Base-by-base conservation (phyloP, 768 basidiomycete genomes). In the Auriculariales sp. region DNA sequence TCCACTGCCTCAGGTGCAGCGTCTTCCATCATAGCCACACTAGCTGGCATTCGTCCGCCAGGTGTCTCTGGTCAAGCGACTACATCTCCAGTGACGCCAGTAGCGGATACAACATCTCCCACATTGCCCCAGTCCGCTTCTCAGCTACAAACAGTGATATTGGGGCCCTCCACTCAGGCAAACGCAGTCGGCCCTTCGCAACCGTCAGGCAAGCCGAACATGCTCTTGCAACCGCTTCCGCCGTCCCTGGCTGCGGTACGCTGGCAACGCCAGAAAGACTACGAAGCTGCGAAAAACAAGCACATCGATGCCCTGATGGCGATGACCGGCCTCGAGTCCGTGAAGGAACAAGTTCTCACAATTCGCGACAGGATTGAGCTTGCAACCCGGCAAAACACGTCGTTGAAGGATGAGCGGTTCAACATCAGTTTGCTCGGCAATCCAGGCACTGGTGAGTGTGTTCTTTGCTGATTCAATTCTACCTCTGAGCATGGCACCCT, bases 401-500 rank as follows among this genome's bases (percentile, higher is more conserved):
- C 77, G 4, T 52, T 78, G 12, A 68, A 72, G 24, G 67, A 69
- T 27, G 79, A 83, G 48, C 66, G 81, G 0, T 74, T 79, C 58
- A 82, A 83, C 58, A 68, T 74, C 17, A 71, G 68, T 11, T 64
- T 85, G 11, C 71, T 81, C 0, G 82, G 82, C 12, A 85, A 85
- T 56, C 83, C 82, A 3, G 82, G 82, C 7, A 85, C 83, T 60
- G 82, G 82, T 83, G 50, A 27, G 68, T 53, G n/a, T 3, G 47
- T 28, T 5, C 3, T 28, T 52, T 6, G 51, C 39, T 15, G 30
- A 2, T 45, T 33, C 3, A 22, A 17, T 28, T 12, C 17, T 10
- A 33, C 25, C 10, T 25, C 45, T 19, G 24, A 15, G 49, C 30
- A 33, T 47, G 56, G 2, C 28, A 31, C 46, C 39, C 19, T 1